phyloP scores from a whole-genome alignment of 768 basidiomycete genomes.

The Amanita polypyramis region DNA sequence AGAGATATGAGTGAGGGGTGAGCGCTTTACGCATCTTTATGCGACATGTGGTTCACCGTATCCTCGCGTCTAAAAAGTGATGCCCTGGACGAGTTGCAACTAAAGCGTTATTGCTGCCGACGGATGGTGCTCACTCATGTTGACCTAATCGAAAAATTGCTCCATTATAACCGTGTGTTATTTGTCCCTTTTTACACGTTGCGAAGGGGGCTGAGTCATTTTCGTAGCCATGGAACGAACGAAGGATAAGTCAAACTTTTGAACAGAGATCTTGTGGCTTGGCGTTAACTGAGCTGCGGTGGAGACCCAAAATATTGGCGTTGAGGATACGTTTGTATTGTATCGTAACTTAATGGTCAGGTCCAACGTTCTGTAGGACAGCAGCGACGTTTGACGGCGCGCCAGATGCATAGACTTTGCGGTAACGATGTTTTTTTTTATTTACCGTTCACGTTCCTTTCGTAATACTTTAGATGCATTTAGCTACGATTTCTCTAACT shows the following conservation, averaged over 20 bases:
- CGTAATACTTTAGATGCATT: too few species aligned
- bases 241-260: constrained; percentile 28
- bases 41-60: not conserved
- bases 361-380: too few species aligned
- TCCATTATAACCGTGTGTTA: constrained; percentile 90
- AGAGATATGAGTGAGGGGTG: constrained; percentile 86
- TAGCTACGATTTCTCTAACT: too few species aligned
- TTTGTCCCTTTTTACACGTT: not conserved
- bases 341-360: too few species aligned
- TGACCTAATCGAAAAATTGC: constrained; percentile 92
- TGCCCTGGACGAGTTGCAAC: not conserved
- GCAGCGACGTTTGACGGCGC: too few species aligned
- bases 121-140: constrained; percentile 98
- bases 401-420: too few species aligned
- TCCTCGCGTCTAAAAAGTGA: not conserved
- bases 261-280: not conserved
- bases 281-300: too few species aligned
- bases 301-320: too few species aligned
- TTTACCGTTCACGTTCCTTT: too few species aligned
- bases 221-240: constrained; percentile 37
- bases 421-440: too few species aligned
- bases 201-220: not conserved
- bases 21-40: constrained; percentile 17
- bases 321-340: too few species aligned
- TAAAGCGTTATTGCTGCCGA: constrained; percentile 88